A percentile compares a stretch with the other conserved stretches of the same genome.
phyloP scores from a whole-genome alignment of 2,329 filamentous ascomycete species.

The Fusarium bulbicola region DNA sequence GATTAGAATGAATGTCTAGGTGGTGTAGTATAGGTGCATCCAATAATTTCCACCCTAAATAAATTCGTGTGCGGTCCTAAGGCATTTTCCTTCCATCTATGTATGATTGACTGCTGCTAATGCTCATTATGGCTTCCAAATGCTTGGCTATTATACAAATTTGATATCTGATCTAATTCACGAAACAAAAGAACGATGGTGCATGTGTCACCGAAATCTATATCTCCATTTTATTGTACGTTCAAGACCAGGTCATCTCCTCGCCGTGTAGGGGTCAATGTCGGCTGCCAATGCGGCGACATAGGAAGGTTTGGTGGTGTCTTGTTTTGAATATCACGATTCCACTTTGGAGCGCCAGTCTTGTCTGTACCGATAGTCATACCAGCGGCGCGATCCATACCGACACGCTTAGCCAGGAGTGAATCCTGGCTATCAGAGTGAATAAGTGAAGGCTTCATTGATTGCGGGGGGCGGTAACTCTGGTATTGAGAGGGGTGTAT shows the following conservation, averaged over 20 bases:
- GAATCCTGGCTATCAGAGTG: conserved; percentile 48
- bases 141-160: conserved; percentile 39
- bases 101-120: conserved; percentile 33
- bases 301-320: conserved; percentile 19
- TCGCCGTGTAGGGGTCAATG: conserved; percentile 71
- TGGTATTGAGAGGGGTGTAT: conserved; percentile 30
- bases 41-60: conserved; percentile 28
- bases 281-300: conserved; percentile 56
- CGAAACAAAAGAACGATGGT: conserved; percentile 9
- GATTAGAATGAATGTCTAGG: conserved; percentile 37
- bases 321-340: conserved; percentile 20
- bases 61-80: conserved; percentile 5
- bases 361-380: conserved; percentile 50
- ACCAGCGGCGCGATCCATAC: conserved; percentile 58
- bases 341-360: conserved; percentile 19
- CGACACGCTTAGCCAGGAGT: conserved; percentile 63
- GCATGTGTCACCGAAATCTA: conserved; percentile 9
- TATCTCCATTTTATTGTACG: conserved; percentile 52
- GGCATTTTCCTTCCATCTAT: conserved; percentile 31
- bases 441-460: conserved; percentile 4
- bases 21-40: conserved; percentile 35
- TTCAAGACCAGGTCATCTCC: conserved; percentile 72
- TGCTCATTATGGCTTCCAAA: conserved; percentile 34
- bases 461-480: conserved; percentile 18
- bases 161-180: conserved; percentile 12